Conservation (phyloP, 495 filamentous ascomycete genomes). For the Neurospora sp. region DNA sequence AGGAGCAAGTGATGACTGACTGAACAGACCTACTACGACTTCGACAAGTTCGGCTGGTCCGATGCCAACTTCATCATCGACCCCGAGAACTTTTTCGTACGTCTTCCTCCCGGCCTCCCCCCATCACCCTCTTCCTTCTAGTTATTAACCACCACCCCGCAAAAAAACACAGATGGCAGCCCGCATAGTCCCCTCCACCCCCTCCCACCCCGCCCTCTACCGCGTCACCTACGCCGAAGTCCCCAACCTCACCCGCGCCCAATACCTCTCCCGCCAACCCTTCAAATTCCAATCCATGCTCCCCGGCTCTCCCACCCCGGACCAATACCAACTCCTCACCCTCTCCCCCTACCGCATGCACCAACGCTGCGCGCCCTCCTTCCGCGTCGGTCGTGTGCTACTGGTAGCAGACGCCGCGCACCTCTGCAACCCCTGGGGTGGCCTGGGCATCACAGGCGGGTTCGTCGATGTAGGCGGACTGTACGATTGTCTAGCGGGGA, state of each 20-base stretch:
- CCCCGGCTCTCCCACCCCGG: slow-evolving; percentile 43
- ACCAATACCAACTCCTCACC: slow-evolving; percentile 37
- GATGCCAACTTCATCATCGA: slow-evolving; percentile 51
- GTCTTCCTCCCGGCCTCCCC: neutral
- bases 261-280: slow-evolving; percentile 39
- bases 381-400: slow-evolving; percentile 46
- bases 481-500: slow-evolving; percentile 46
- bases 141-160: neutral
- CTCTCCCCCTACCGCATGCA: slow-evolving; percentile 46
- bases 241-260: slow-evolving; percentile 32
- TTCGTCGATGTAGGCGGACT: slow-evolving; percentile 50
- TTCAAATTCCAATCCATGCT: slow-evolving; percentile 37
- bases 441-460: slow-evolving; percentile 51
- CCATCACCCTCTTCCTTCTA: neutral
- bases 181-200: slow-evolving; percentile 45
- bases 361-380: slow-evolving; percentile 45
- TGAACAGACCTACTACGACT: slow-evolving; percentile 38
- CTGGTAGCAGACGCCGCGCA: slow-evolving; percentile 53
- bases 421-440: slow-evolving; percentile 48
- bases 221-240: slow-evolving; percentile 46
- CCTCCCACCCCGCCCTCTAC: slow-evolving; percentile 40
- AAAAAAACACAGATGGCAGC: slow-evolving; percentile 40
- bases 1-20: neutral
- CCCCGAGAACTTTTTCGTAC: slow-evolving; percentile 33
- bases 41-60: slow-evolving; percentile 38